Conservation (phyloP, 192 early-diverging fungal species). For the Ambispora gerdemannii region DNA sequence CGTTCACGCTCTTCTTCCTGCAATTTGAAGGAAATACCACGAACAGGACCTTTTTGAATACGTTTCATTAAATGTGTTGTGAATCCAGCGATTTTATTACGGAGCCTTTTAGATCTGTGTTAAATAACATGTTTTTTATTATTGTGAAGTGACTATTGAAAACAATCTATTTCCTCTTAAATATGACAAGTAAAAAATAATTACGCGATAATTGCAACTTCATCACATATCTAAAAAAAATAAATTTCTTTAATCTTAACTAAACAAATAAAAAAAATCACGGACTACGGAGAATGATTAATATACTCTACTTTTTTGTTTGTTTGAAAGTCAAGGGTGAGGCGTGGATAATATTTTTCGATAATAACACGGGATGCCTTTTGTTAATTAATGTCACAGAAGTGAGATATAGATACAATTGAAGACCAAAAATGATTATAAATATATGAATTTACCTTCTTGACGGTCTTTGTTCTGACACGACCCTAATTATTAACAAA, state of each 20-base stretch:
- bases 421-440: not conserved
- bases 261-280: not conserved
- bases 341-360: conserved; percentile 99
- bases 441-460: conserved; percentile 53
- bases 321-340: conserved; percentile 99
- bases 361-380: conserved; percentile 97
- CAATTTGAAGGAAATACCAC: conserved; percentile 99
- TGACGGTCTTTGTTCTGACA: conserved; percentile 99
- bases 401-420: not conserved
- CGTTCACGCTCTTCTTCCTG: conserved; percentile 99
- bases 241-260: not conserved
- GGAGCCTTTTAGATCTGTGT: conserved; percentile 86
- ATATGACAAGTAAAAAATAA: not conserved
- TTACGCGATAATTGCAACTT: conserved; percentile 92
- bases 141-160: not conserved
- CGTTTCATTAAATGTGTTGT: conserved; percentile 99
- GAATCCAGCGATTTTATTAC: conserved; percentile 99
- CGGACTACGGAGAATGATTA: conserved; percentile 43
- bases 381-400: not conserved
- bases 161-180: not conserved
- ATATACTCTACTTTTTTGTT: conserved; percentile 99
- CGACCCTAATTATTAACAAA: conserved; percentile 70
- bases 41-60: conserved; percentile 97
- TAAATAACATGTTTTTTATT: not conserved
- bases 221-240: conserved; percentile 37